phyloP scores from a whole-genome alignment of 331 rosid species.

The Rhamnella rubrinervis region DNA sequence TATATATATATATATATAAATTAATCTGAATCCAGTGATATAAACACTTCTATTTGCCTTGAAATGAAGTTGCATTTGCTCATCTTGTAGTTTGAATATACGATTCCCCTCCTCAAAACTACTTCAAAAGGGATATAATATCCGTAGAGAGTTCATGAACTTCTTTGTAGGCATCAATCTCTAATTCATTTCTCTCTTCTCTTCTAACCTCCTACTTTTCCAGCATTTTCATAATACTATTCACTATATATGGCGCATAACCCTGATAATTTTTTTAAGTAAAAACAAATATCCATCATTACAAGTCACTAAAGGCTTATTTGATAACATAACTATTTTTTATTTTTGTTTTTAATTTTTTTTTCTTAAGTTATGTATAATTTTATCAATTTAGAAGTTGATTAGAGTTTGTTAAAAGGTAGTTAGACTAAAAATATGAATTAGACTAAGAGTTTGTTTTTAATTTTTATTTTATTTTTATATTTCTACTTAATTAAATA shows the following conservation, averaged over 20 bases:
- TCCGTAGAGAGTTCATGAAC: conserved; percentile 59
- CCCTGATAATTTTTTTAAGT: conserved; percentile 31
- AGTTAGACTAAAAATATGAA: no score
- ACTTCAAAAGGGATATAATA: conserved; percentile 72
- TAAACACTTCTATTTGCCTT: conserved; percentile 53
- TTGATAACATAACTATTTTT: no score
- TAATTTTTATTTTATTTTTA: no score
- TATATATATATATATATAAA: background rate
- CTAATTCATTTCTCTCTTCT: conserved; percentile 58
- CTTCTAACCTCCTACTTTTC: conserved; percentile 61
- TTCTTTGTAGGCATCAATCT: conserved; percentile 61
- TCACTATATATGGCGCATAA: conserved; percentile 70
- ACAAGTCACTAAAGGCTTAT: no score
- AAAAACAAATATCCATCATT: no score
- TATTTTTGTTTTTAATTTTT: no score
- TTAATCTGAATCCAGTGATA: conserved; percentile 74
- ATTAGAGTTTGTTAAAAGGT: no score
- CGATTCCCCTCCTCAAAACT: conserved; percentile 69
- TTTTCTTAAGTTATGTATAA: no score
- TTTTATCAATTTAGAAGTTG: no score
- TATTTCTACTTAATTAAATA: no score
- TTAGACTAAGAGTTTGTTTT: no score
- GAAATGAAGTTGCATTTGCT: conserved; percentile 57
- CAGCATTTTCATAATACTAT: conserved; percentile 42
- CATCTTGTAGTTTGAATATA: conserved; percentile 63